These are phyloP conservation scores for Lasiodiplodia sp. DNA, from an alignment of 2,329 filamentous ascomycete genomes.

Conservation along the genomic window DNA sequence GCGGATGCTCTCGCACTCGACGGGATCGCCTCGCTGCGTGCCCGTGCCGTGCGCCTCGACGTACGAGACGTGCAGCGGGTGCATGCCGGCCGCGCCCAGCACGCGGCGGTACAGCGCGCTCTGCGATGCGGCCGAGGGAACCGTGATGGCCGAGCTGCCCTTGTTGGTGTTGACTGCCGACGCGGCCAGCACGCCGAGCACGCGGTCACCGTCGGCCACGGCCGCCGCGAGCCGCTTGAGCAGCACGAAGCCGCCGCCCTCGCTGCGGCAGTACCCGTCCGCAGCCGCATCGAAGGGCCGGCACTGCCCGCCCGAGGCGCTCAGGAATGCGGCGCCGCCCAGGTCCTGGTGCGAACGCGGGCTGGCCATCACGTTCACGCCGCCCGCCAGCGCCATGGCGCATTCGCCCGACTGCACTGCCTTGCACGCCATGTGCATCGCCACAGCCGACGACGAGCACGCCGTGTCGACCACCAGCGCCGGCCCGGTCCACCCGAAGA, in stretches of 20 bases:
- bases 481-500: slow-evolving; percentile 33
- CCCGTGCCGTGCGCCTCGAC: slow-evolving; percentile 65
- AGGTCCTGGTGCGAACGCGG: slow-evolving; percentile 44
- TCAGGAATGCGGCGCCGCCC: slow-evolving; percentile 50
- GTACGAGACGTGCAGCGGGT: slow-evolving; percentile 39
- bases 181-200: slow-evolving; percentile 51
- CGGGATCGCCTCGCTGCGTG: slow-evolving; percentile 58
- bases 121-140: slow-evolving; percentile 7
- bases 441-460: slow-evolving; percentile 37
- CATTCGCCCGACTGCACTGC: slow-evolving; percentile 40
- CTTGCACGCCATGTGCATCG: slow-evolving; percentile 37
- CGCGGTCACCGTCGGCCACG: slow-evolving; percentile 55
- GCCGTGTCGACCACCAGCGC: slow-evolving; percentile 36
- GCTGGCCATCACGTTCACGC: slow-evolving; percentile 44
- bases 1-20: slow-evolving; percentile 59
- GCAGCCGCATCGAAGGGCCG: slow-evolving; percentile 46
- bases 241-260: slow-evolving; percentile 57
- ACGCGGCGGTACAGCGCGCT: slow-evolving; percentile 18
- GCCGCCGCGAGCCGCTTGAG: slow-evolving; percentile 59
- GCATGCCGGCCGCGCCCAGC: background rate
- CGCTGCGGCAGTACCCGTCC: slow-evolving; percentile 61
- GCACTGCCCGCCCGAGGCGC: slow-evolving; percentile 52
- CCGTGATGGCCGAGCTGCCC: background rate
- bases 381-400: slow-evolving; percentile 44
- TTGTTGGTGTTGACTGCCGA: slow-evolving; percentile 57